Base-by-base conservation (phyloP, 2,329 filamentous ascomycete species). In the Clarireedia homoeocarpa region DNA sequence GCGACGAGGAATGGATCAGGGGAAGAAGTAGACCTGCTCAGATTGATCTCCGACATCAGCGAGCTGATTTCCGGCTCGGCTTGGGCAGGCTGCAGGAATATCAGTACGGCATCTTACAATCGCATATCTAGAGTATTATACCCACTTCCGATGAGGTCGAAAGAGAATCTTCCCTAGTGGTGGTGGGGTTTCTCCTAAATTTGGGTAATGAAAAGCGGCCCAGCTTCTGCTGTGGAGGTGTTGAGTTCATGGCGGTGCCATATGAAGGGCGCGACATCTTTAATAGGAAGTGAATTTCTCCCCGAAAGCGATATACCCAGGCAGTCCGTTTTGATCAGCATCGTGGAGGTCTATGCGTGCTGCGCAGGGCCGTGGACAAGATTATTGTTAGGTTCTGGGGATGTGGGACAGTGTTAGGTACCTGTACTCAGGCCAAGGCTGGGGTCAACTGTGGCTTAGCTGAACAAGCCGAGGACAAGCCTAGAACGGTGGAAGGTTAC, bases 1-100 rank as follows among this genome's bases (percentile, higher is more conserved):
- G 63, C 59, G n/a, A 46, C 53, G 14, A 63, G 30, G 26, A 59
- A 63, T 7, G 60, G 58, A 42, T 66, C 64, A n/a, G 63, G 63
- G 4, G 63, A 67, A 9, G 61, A 60, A 55, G 55, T 61, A 26
- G 62, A 61, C 55, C 58, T 48, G 6, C 58, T 53, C 10, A 51
- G 42, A 56, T 66, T 63, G 52, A 63, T 55, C 9, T 65, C 62
- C 42, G 50, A 24, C 9, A 61, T 54, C 10, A 55, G 61, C 5
- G 62, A 62, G 36, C 42, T 61, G 14, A 59, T 48, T 20, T 63
- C 64, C 24, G 58, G 60, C 48, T 65, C 61, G 24, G 48, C 58
- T 23, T 62, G 54, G 38, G 55, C 53, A 4, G 58, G 58, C 63
- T 64, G 20, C 2, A 40, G 27, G n/a, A 34, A 27, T 17, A 49